These are phyloP conservation scores for Adansonia madagascariensis DNA, from an alignment of 441 rosid genomes.

Conservation along the genomic window DNA sequence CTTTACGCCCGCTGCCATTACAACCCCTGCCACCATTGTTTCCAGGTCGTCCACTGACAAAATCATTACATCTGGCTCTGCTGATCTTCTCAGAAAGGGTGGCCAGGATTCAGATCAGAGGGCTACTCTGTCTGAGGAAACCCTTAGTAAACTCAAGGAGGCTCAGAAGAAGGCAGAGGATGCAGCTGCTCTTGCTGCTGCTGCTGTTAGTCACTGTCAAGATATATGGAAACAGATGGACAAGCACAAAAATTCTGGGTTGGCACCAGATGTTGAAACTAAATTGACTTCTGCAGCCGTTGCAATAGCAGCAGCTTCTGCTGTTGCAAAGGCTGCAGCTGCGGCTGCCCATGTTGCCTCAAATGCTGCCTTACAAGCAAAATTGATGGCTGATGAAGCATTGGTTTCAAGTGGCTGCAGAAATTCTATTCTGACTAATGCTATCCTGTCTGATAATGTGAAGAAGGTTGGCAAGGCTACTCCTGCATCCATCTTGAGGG, in stretches of 20 bases:
- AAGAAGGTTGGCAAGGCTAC: conserved; percentile 49
- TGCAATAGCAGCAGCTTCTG: conserved; percentile 86
- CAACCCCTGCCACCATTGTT: conserved; percentile 45
- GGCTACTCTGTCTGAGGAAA: conserved; percentile 64
- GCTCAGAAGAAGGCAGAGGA: conserved; percentile 79
- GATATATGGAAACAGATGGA: conserved; percentile 78
- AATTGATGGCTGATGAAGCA: conserved; percentile 93
- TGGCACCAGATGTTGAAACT: conserved; percentile 62
- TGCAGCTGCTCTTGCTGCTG: conserved; percentile 78
- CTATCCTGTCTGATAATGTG: conserved; percentile 36
- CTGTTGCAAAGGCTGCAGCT: conserved; percentile 98
- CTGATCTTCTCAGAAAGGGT: conserved; percentile 45
- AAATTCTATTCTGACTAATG: conserved; percentile 38
- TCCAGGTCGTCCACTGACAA: conserved; percentile 51
- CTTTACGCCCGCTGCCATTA: conserved; percentile 46
- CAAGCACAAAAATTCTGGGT: conserved; percentile 59
- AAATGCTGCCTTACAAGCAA: conserved; percentile 93
- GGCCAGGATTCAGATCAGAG: conserved; percentile 45
- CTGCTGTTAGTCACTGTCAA: conserved; percentile 74
- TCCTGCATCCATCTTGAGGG: conserved; percentile 65
- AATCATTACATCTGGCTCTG: conserved; percentile 43
- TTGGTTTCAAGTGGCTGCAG: conserved; percentile 40
- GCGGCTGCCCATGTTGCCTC: conserved; percentile 95
- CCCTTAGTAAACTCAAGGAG: conserved; percentile 62
- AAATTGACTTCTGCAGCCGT: conserved; percentile 80